Evolutionary conservation across 2,329 filamentous ascomycete genomes (phyloP).

Genomic region (Trichophyton verrucosum): DNA sequence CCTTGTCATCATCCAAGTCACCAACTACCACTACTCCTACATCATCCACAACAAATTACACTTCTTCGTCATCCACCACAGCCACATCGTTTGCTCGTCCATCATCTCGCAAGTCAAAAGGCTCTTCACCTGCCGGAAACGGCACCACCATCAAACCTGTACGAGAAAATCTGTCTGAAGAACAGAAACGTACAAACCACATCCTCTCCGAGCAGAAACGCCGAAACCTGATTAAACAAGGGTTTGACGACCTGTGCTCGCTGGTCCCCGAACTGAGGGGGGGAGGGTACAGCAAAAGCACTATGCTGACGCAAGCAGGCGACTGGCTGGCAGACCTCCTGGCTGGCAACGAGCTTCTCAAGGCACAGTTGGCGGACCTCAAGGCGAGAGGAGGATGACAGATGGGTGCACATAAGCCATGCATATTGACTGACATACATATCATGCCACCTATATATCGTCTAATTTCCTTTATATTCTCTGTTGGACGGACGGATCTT

Average conservation of each 20-base stretch:
- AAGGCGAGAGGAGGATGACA: slow-evolving; percentile 16
- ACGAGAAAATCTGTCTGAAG: slow-evolving; percentile 56
- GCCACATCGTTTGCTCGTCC: background rate
- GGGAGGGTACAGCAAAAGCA: slow-evolving; percentile 72
- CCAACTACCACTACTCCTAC: background rate
- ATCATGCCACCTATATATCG: background rate
- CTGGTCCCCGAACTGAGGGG: slow-evolving; percentile 63
- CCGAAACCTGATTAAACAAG: slow-evolving; percentile 65
- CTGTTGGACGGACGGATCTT: background rate
- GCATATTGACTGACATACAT: background rate
- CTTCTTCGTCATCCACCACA: background rate
- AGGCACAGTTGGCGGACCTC: slow-evolving; percentile 41
- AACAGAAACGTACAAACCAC: slow-evolving; percentile 75
- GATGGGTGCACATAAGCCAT: background rate
- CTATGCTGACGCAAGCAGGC: slow-evolving; percentile 60
- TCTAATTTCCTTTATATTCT: background rate
- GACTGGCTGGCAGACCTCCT: slow-evolving; percentile 67
- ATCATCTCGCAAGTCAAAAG: slow-evolving; percentile 1
- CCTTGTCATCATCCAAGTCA: background rate
- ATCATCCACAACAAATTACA: background rate
- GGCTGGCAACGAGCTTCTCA: slow-evolving; percentile 52
- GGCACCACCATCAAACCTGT: slow-evolving; percentile 18
- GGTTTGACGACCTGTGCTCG: slow-evolving; percentile 66
- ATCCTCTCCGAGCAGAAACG: slow-evolving; percentile 81
- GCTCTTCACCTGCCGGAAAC: background rate